phyloP scores from a whole-genome alignment of 2,329 filamentous ascomycete species.

The Cladosporium sp. region DNA sequence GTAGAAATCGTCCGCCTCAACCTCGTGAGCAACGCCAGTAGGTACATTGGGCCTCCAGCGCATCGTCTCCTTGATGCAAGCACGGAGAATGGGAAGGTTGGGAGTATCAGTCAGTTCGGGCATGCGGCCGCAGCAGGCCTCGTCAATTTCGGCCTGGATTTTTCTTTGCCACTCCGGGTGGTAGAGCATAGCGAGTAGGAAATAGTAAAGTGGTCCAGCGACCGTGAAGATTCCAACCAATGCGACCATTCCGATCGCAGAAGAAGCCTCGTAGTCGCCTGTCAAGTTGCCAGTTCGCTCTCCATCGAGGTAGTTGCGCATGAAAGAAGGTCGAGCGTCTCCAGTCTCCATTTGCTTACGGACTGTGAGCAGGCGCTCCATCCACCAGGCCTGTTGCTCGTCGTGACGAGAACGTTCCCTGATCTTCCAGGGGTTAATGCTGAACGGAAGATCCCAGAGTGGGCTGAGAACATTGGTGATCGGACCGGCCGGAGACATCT shows the following conservation, averaged over 20 bases:
- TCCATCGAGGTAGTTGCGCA: constrained; percentile 41
- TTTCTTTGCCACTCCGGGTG: constrained; percentile 46
- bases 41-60: constrained; percentile 50
- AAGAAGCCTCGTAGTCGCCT: constrained; percentile 34
- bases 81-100: constrained; percentile 29
- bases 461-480: constrained; percentile 56
- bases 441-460: constrained; percentile 49
- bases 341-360: constrained; percentile 38
- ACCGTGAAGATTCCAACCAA: constrained; percentile 34
- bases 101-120: constrained; percentile 39
- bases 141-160: constrained; percentile 44
- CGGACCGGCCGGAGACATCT: constrained; percentile 56
- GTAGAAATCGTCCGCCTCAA: constrained; percentile 50
- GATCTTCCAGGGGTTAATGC: constrained; percentile 52
- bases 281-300: constrained; percentile 30
- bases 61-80: constrained; percentile 33
- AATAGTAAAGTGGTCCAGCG: constrained; percentile 27
- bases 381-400: constrained; percentile 51
- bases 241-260: constrained; percentile 33
- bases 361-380: constrained; percentile 41
- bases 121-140: constrained; percentile 38
- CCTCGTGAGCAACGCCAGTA: constrained; percentile 51
- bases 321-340: constrained; percentile 40
- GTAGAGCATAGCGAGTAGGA: constrained; percentile 42
- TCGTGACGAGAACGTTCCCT: constrained; percentile 52